phyloP scores from a whole-genome alignment of 257 asterid genomes.

The Solanum chiquidenum region DNA sequence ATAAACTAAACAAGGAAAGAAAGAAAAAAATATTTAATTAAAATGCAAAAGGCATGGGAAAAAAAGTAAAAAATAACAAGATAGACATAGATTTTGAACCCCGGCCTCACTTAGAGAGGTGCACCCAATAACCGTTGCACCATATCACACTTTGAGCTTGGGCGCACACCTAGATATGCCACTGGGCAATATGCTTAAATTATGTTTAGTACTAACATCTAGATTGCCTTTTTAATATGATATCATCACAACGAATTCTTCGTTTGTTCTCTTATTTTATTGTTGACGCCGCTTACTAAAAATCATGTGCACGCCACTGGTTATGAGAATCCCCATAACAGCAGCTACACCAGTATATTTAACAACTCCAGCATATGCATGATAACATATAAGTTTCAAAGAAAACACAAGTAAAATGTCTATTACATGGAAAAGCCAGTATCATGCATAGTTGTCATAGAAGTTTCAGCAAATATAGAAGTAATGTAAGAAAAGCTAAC shows the following conservation, averaged over 20 bases:
- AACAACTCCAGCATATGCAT: not conserved
- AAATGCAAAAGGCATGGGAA: not conserved
- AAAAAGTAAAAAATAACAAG: not conserved
- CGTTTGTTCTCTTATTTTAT: not conserved
- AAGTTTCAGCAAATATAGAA: not conserved
- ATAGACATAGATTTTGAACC: not conserved
- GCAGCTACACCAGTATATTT: not conserved
- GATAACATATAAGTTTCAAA: not conserved
- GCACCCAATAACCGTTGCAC: not conserved
- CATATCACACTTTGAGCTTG: not conserved
- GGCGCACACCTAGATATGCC: not conserved
- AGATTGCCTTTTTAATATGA: not conserved
- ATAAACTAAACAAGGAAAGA: not conserved
- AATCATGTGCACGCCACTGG: not conserved
- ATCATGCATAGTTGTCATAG: not conserved
- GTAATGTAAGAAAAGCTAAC: not conserved
- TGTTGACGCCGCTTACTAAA: not conserved
- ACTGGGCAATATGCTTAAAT: not conserved
- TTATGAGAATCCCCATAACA: not conserved
- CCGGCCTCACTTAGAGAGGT: not conserved
- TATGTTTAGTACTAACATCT: not conserved
- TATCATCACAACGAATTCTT: not conserved
- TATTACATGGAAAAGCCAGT: not conserved
- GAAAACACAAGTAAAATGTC: not conserved
- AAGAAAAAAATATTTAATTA: not conserved